These are phyloP conservation scores for Gracilaria caudata DNA, from an alignment of 23 red algal species.

Conservation along the genomic window DNA sequence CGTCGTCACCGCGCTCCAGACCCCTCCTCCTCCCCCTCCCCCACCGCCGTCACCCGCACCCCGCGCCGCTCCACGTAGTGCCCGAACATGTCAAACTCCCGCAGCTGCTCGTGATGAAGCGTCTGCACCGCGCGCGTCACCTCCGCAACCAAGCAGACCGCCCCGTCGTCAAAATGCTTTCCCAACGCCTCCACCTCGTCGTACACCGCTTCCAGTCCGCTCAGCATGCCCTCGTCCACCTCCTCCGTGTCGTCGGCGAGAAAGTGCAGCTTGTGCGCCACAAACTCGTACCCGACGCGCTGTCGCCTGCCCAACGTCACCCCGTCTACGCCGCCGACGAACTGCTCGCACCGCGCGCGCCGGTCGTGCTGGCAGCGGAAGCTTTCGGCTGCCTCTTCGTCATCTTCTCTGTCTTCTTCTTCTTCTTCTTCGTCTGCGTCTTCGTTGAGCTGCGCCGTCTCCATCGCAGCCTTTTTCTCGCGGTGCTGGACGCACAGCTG, in stretches of 20 bases:
- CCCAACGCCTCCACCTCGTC: not conserved
- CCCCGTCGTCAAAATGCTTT: not conserved
- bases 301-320: not conserved
- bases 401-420: not conserved
- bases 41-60: too few species aligned
- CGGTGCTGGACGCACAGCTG: not conserved
- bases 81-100: not conserved
- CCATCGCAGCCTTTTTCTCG: not conserved
- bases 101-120: not conserved
- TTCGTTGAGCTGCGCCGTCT: not conserved
- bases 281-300: not conserved
- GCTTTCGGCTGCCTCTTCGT: not conserved
- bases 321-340: not conserved
- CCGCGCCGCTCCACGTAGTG: not conserved
- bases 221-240: not conserved
- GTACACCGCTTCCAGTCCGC: too few species aligned
- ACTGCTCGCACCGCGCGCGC: not conserved
- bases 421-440: too few species aligned
- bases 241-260: not conserved
- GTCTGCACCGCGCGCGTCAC: not conserved
- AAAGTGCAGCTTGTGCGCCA: slow-evolving; percentile 2
- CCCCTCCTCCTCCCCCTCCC: too few species aligned
- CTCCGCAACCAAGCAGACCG: not conserved
- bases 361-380: too few species aligned
- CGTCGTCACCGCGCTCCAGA: too few species aligned